phyloP scores from a whole-genome alignment of 2,329 filamentous ascomycete genomes.

The Byssothecium circinans region DNA sequence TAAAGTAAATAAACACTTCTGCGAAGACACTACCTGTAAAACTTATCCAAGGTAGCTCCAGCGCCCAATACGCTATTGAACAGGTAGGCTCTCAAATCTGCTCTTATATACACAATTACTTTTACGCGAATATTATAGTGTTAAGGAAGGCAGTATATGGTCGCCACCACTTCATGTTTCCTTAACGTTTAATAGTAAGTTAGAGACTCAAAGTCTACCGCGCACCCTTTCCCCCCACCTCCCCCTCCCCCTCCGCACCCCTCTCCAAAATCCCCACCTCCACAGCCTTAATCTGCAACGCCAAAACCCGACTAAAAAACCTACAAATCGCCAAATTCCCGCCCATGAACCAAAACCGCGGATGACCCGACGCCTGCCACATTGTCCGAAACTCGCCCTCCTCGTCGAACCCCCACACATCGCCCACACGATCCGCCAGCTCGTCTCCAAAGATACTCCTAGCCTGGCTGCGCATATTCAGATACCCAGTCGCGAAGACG shows the following conservation, averaged over 20 bases:
- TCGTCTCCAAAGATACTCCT: conserved; percentile 46
- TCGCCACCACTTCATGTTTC: no score
- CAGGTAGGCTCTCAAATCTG: no score
- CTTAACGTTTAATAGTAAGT: no score
- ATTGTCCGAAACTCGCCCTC: conserved; percentile 53
- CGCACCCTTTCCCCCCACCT: no score
- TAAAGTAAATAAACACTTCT: no score
- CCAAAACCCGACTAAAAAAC: conserved; percentile 53
- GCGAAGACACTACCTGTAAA: no score
- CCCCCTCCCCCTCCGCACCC: neutral
- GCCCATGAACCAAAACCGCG: conserved; percentile 50
- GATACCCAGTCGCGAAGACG: conserved; percentile 52
- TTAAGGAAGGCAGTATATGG: no score
- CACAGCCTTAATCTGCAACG: conserved; percentile 51
- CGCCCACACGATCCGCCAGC: conserved; percentile 45
- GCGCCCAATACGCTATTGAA: no score
- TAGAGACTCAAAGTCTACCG: no score
- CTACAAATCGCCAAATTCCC: conserved; percentile 47
- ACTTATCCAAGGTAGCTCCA: no score
- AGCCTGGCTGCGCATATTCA: conserved; percentile 47
- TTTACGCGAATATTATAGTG: no score
- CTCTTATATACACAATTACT: no score
- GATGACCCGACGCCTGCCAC: conserved; percentile 41
- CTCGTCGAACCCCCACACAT: conserved; percentile 50
- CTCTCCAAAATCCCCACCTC: conserved; percentile 28